These are phyloP conservation scores for Nicotiana attenuata DNA, from an alignment of 257 asterid species.

Conservation along the genomic window DNA sequence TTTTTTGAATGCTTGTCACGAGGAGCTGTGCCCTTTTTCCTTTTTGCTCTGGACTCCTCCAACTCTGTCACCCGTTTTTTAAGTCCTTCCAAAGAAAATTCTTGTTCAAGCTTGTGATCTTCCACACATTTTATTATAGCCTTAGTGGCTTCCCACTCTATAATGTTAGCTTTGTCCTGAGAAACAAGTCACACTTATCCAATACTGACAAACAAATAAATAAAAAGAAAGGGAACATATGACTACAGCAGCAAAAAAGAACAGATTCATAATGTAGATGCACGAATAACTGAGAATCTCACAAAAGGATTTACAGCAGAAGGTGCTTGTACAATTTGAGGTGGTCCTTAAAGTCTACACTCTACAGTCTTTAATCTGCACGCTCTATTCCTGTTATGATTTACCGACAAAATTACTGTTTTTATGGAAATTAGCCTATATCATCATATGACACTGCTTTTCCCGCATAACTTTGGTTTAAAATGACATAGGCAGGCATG, in stretches of 20 bases:
- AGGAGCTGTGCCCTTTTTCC: conserved; percentile 8
- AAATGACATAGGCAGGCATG: neutral
- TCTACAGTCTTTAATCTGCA: neutral
- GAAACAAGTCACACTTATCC: neutral
- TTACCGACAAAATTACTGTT: neutral
- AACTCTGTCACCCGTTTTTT: conserved; percentile 15
- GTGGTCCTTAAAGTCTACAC: neutral
- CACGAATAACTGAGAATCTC: neutral
- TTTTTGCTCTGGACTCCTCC: conserved; percentile 19
- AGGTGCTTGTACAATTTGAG: neutral
- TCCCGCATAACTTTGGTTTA: neutral
- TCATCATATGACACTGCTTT: neutral
- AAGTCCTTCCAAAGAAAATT: conserved; percentile 12
- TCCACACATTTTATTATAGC: conserved; percentile 25
- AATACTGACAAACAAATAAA: neutral
- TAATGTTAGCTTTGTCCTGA: conserved; percentile 24
- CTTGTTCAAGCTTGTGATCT: conserved; percentile 20
- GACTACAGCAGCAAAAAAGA: neutral
- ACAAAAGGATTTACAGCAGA: neutral
- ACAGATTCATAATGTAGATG: neutral
- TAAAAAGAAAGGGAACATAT: neutral
- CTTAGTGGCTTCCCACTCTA: conserved; percentile 18
- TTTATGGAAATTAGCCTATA: neutral
- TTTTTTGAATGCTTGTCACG: conserved; percentile 13
- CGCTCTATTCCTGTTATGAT: neutral